phyloP scores from a whole-genome alignment of 2,329 filamentous ascomycete species.

The Hypoxylon sp. region DNA sequence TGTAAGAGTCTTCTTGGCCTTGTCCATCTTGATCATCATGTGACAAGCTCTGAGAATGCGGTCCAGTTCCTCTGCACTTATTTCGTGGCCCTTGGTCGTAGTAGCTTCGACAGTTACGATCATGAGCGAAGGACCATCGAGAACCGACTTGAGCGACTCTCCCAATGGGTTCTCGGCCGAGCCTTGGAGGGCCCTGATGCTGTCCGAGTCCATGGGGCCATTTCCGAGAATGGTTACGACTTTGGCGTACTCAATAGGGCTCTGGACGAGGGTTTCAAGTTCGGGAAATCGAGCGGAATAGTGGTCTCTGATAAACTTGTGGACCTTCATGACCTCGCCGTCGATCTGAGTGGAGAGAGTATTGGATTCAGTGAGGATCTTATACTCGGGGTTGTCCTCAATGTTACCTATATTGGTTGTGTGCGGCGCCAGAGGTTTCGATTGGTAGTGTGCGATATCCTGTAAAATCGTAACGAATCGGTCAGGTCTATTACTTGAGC shows the following conservation, averaged over 20 bases:
- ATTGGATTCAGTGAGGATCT: constrained; percentile 87
- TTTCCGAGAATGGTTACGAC: constrained; percentile 93
- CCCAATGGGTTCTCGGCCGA: constrained; percentile 81
- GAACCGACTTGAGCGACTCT: constrained; percentile 76
- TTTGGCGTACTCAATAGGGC: constrained; percentile 93
- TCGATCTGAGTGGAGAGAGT: constrained; percentile 91
- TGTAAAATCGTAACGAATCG: constrained; percentile 61
- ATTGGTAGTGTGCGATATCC: constrained; percentile 83
- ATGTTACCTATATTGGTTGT: constrained; percentile 78
- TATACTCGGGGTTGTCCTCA: constrained; percentile 91
- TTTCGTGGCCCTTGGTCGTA: constrained; percentile 80
- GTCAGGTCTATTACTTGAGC: constrained; percentile 73
- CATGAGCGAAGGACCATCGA: constrained; percentile 93
- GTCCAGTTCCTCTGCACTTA: constrained; percentile 77
- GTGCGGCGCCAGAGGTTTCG: constrained; percentile 69
- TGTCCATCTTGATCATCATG: constrained; percentile 87
- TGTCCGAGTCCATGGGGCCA: constrained; percentile 81
- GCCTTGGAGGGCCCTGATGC: constrained; percentile 80
- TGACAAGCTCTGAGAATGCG: constrained; percentile 80
- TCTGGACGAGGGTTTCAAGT: constrained; percentile 87
- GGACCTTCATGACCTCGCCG: constrained; percentile 88
- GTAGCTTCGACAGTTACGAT: constrained; percentile 95
- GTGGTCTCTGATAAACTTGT: constrained; percentile 96
- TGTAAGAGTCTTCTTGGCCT: constrained; percentile 84
- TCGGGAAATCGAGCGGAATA: constrained; percentile 95